Evolutionary conservation across 306 rosid genomes (phyloP).

Genomic region (Calophaca sinica): DNA sequence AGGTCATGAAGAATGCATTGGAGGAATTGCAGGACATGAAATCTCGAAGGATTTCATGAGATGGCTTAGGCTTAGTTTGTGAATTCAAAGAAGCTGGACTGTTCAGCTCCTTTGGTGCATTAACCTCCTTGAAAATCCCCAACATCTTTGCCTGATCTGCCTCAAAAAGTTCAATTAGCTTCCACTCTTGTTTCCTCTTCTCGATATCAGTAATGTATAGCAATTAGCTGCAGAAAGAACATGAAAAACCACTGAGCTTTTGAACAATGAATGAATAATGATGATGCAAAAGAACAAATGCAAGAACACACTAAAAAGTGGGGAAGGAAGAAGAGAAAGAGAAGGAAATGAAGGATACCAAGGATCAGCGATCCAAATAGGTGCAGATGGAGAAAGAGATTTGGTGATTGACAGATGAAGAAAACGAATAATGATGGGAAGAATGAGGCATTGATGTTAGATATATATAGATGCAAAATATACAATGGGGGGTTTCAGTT

Average conservation of each 20-base stretch:
- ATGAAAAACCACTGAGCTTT: conserved; percentile 25
- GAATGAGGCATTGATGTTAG: neutral
- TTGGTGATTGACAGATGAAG: neutral
- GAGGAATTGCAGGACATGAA: conserved; percentile 62
- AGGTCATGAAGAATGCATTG: conserved; percentile 62
- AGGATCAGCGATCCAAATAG: conserved; percentile 22
- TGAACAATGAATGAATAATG: conserved; percentile 1
- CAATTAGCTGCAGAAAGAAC: conserved; percentile 43
- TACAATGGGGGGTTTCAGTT: neutral
- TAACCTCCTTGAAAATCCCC: conserved; percentile 82
- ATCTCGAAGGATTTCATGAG: conserved; percentile 59
- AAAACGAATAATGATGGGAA: conserved; percentile 31
- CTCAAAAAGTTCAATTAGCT: neutral
- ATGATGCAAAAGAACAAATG: neutral
- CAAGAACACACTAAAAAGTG: neutral
- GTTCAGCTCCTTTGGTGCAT: conserved; percentile 87
- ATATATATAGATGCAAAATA: conserved; percentile 40
- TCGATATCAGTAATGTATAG: neutral
- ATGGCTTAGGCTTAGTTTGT: conserved; percentile 57
- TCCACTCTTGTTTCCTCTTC: neutral
- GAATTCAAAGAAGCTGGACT: conserved; percentile 71
- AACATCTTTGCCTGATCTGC: conserved; percentile 58
- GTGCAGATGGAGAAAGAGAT: conserved; percentile 30
- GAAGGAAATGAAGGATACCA: conserved; percentile 31
- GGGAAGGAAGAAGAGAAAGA: neutral